phyloP scores from a whole-genome alignment of 768 basidiomycete species.

The Serendipita sp. region DNA sequence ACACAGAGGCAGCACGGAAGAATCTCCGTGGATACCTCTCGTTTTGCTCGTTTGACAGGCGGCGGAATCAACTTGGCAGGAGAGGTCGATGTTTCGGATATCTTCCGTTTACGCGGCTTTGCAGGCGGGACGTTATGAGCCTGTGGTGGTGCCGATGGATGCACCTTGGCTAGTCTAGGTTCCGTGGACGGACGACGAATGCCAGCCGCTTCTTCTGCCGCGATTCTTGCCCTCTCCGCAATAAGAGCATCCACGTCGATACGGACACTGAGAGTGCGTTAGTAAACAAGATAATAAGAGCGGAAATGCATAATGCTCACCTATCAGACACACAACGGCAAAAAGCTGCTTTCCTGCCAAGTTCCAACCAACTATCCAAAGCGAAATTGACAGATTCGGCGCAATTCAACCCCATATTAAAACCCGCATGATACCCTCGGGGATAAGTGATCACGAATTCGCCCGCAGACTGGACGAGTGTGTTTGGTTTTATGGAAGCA shows the following conservation, averaged over 20 bases:
- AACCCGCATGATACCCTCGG: conserved; percentile 89
- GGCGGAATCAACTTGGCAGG: neutral
- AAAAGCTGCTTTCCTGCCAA: conserved; percentile 65
- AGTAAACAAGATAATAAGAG: conserved; percentile 5
- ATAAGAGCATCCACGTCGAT: conserved; percentile 87
- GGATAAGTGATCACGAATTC: conserved; percentile 96
- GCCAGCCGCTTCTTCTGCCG: conserved; percentile 19
- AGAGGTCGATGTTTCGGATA: conserved; percentile 7
- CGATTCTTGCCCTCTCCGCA: conserved; percentile 31
- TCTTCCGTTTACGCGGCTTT: conserved; percentile 7
- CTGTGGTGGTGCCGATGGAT: neutral
- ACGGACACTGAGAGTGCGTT: conserved; percentile 50
- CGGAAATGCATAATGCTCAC: conserved; percentile 22
- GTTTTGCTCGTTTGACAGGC: conserved; percentile 19
- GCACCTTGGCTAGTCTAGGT: neutral
- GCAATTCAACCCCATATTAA: conserved; percentile 92
- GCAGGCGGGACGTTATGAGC: neutral
- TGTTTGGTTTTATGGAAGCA: conserved; percentile 62
- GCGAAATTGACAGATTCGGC: conserved; percentile 98
- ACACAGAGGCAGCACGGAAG: conserved; percentile 61
- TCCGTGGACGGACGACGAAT: conserved; percentile 8
- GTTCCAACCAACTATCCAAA: conserved; percentile 81
- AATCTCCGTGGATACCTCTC: conserved; percentile 31
- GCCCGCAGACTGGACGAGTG: conserved; percentile 80
- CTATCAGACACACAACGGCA: conserved; percentile 65